Percentiles rank a stretch among this genome's conserved stretches.
Conservation (phyloP, 257 asterid genomes). For the Rhazya stricta region DNA sequence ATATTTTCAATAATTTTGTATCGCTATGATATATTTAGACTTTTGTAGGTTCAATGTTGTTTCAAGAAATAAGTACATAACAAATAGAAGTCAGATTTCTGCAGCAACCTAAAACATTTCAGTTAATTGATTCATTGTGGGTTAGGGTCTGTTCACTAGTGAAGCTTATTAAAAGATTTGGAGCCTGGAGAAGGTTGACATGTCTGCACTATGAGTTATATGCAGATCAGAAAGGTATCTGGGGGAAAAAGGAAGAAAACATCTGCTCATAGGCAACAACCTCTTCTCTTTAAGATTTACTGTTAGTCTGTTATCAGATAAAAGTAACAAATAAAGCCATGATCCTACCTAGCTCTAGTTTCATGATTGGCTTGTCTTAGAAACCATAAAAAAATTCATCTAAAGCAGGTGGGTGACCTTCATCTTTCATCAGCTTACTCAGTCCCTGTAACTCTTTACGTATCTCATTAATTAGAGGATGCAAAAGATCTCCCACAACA, state of each 20-base stretch:
- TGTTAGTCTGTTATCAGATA: neutral
- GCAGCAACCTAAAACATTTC: no score
- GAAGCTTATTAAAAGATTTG: neutral
- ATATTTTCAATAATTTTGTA: neutral
- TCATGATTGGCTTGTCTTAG: neutral
- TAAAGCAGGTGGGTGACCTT: constrained; percentile 26
- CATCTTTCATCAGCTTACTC: constrained; percentile 51
- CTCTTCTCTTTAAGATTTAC: neutral
- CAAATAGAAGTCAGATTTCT: neutral
- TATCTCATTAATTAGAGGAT: constrained; percentile 51
- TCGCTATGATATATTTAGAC: neutral
- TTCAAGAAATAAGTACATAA: neutral
- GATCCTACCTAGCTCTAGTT: neutral
- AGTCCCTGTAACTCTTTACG: constrained; percentile 44
- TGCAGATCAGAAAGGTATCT: neutral
- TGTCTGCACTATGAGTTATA: neutral
- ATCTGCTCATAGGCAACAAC: neutral
- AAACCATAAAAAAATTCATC: constrained; percentile 25
- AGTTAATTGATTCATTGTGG: no score
- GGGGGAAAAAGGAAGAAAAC: neutral
- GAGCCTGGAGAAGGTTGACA: neutral
- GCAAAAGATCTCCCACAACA: constrained; percentile 71
- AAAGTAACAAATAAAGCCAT: neutral
- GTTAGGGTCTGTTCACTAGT: no score
- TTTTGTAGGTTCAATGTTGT: neutral